Percentiles rank a stretch among this genome's conserved stretches.
Evolutionary conservation across 768 basidiomycete species (phyloP).

Genomic region (Leucogyrophana mollusca): DNA sequence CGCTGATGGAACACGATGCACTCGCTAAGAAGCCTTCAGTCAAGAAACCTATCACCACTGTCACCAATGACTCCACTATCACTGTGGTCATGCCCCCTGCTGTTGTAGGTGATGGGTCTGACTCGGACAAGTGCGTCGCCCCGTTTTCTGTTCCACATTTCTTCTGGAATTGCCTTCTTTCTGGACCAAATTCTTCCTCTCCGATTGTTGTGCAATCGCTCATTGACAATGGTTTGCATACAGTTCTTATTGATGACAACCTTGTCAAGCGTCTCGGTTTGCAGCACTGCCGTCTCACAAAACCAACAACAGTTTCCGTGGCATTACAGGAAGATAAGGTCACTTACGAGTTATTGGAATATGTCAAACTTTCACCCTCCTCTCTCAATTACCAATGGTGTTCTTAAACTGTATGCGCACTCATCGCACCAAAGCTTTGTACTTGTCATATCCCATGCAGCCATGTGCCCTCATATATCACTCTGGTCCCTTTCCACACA

Average conservation of each 20-base stretch:
- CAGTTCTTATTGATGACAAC: conserved; percentile 30
- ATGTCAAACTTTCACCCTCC: conserved; percentile 10
- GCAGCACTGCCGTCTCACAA: not conserved
- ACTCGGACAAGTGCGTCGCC: conserved; percentile 6
- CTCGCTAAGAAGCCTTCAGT: not conserved
- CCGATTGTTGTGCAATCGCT: conserved; percentile 7
- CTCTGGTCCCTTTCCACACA: too few relatives aligned
- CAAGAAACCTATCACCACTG: not conserved
- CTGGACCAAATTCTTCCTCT: not conserved
- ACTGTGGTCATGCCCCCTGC: conserved; percentile 8
- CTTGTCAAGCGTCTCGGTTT: conserved; percentile 15
- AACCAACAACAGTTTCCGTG: conserved; percentile 5
- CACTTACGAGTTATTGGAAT: conserved; percentile 5
- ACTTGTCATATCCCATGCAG: too few relatives aligned
- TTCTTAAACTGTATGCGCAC: conserved; percentile 9
- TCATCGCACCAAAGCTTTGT: conserved; percentile 24
- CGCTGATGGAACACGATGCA: conserved; percentile 6
- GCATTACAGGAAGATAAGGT: not conserved
- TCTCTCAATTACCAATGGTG: conserved; percentile 7
- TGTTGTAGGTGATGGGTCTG: conserved; percentile 10
- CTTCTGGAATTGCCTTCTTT: conserved; percentile 1
- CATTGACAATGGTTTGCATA: conserved; percentile 28
- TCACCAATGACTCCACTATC: not conserved
- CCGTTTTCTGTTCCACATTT: conserved; percentile 3
- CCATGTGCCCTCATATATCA: too few relatives aligned